A percentile compares a stretch with the other conserved stretches of the same genome.
These are phyloP conservation scores for Rhodomyrtus tomentosa DNA, from an alignment of 345 rosid genomes.

Conservation along the genomic window DNA sequence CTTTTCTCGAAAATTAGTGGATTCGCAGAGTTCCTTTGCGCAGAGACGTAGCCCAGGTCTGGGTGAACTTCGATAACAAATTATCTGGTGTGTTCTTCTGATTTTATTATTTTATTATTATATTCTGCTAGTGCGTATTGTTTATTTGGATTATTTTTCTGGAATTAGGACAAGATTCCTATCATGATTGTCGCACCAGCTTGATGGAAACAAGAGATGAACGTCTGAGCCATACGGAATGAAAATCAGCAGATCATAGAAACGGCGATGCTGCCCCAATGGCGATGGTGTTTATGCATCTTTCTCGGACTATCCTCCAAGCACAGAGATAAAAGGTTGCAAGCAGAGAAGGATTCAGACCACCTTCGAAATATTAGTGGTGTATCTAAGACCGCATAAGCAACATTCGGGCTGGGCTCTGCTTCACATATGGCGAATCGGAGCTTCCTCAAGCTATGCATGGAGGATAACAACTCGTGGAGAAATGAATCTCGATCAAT, in stretches of 20 bases:
- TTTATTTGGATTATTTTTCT: too few relatives aligned
- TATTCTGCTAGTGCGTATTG: too few relatives aligned
- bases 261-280: background rate
- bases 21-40: too few relatives aligned
- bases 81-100: too few relatives aligned
- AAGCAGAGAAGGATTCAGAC: background rate
- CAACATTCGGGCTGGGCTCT: background rate
- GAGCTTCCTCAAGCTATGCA: background rate
- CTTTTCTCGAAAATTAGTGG: too few relatives aligned
- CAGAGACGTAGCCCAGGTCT: too few relatives aligned
- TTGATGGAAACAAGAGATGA: background rate
- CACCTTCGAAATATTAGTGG: background rate
- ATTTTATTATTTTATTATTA: too few relatives aligned
- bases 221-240: background rate
- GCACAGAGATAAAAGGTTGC: background rate
- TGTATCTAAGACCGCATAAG: background rate
- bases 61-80: too few relatives aligned
- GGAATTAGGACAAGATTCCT: too few relatives aligned
- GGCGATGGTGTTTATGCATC: background rate
- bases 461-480: fast-evolving
- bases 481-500: background rate
- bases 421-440: fast-evolving
- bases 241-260: background rate
- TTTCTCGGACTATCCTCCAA: background rate
- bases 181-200: too few relatives aligned